Percentiles rank a stretch among this genome's conserved stretches.
Conservation (phyloP, 2,329 filamentous ascomycete species). For the Fusarium brachygibbosum region DNA sequence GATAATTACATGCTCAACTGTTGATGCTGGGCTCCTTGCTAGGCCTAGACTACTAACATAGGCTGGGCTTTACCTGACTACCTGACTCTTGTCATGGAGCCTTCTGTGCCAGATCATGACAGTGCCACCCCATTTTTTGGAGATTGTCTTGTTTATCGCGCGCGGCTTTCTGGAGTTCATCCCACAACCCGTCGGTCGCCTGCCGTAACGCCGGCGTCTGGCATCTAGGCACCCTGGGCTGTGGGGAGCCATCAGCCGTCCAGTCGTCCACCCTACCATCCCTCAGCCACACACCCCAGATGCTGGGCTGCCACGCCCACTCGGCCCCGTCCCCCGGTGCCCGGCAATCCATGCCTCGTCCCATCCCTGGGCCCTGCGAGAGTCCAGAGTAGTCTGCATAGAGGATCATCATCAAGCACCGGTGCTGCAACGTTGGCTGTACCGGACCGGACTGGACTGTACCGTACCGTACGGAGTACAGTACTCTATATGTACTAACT, state of each 20-base stretch:
- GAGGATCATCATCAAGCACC: slow-evolving; percentile 43
- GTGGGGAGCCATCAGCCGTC: slow-evolving; percentile 40
- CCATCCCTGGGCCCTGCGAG: slow-evolving; percentile 30
- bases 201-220: slow-evolving; percentile 38
- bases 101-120: slow-evolving; percentile 22
- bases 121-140: slow-evolving; percentile 26
- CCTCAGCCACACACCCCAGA: slow-evolving; percentile 43
- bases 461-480: not conserved
- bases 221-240: slow-evolving; percentile 23
- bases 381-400: slow-evolving; percentile 41
- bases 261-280: slow-evolving; percentile 17
- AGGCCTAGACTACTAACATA: no score
- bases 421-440: slow-evolving; percentile 10
- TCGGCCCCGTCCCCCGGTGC: slow-evolving; percentile 46
- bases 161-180: slow-evolving; percentile 43
- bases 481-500: not conserved
- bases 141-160: slow-evolving; percentile 33
- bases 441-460: not conserved
- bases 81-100: slow-evolving; percentile 43
- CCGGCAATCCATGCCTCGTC: slow-evolving; percentile 38
- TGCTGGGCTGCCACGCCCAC: slow-evolving; percentile 33
- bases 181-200: slow-evolving; percentile 34
- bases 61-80: slow-evolving; percentile 20
- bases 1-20: slow-evolving; percentile 5
- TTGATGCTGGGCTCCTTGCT: slow-evolving; percentile 29